These are phyloP conservation scores for Nicotiana benthamiana DNA, from an alignment of 257 asterid genomes.

Conservation along the genomic window DNA sequence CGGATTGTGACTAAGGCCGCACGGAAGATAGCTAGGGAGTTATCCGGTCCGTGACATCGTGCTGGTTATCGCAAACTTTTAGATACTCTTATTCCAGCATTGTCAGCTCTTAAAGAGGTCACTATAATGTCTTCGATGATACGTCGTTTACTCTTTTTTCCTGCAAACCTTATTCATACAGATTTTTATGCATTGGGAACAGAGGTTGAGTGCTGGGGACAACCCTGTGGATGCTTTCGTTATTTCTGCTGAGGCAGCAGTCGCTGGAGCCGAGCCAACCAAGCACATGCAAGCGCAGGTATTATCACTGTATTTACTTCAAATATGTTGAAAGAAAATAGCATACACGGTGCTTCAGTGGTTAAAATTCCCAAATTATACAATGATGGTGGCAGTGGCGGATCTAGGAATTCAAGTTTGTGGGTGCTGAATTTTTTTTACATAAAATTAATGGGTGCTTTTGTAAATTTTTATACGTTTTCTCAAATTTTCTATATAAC, in stretches of 20 bases:
- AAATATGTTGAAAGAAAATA: not conserved
- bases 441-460: no score
- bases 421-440: no score
- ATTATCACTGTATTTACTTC: not conserved
- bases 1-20: no score
- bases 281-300: constrained; percentile 91
- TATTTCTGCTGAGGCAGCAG: constrained; percentile 82
- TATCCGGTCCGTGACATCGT: no score
- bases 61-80: constrained; percentile 86
- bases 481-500: no score
- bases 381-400: no score
- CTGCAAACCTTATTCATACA: not conserved
- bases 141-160: not conserved
- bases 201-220: constrained; percentile 74
- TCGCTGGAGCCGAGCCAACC: constrained; percentile 83
- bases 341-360: not conserved
- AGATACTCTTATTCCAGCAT: constrained; percentile 94
- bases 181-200: constrained; percentile 14
- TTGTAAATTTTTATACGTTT: no score
- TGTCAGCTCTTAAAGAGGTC: constrained; percentile 74
- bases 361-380: not conserved
- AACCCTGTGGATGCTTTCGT: constrained; percentile 66
- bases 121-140: constrained; percentile 5
- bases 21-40: no score
- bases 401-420: no score